phyloP scores from a whole-genome alignment of 2,329 filamentous ascomycete genomes.

The Alternaria arborescens region DNA sequence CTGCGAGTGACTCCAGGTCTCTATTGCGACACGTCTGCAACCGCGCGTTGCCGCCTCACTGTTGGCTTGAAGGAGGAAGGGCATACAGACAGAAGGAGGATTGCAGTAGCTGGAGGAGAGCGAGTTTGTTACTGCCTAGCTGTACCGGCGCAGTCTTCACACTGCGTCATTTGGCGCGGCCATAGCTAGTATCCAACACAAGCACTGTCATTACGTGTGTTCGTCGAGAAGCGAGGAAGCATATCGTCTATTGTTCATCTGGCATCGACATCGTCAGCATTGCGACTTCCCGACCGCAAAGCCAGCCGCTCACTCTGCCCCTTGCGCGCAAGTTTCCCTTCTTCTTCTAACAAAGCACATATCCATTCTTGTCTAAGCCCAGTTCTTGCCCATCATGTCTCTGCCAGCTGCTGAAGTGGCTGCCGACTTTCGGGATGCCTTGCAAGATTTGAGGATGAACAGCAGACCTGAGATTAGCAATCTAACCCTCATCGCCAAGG shows the following conservation, averaged over 20 bases:
- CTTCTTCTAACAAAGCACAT: slow-evolving; percentile 17
- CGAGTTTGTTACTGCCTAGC: slow-evolving; percentile 46
- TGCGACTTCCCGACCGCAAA: slow-evolving; percentile 36
- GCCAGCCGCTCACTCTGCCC: slow-evolving; percentile 32
- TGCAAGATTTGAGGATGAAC: slow-evolving; percentile 91
- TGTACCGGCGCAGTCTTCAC: slow-evolving; percentile 42
- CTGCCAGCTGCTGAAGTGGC: slow-evolving; percentile 83
- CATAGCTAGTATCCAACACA: slow-evolving; percentile 61
- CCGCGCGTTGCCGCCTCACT: slow-evolving; percentile 28
- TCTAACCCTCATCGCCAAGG: slow-evolving; percentile 94
- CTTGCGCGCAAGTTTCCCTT: slow-evolving; percentile 27
- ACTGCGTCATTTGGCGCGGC: slow-evolving; percentile 45
- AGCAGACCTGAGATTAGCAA: slow-evolving; percentile 96
- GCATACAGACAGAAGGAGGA: slow-evolving; percentile 37
- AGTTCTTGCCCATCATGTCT: slow-evolving; percentile 66
- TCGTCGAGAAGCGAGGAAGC: slow-evolving; percentile 52
- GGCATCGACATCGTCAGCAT: slow-evolving; percentile 38
- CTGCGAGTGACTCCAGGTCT: slow-evolving; percentile 5
- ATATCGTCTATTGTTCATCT: slow-evolving; percentile 50
- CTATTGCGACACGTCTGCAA: slow-evolving; percentile 20
- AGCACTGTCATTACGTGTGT: slow-evolving; percentile 53
- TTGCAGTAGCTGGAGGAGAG: slow-evolving; percentile 45
- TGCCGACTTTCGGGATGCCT: slow-evolving; percentile 90
- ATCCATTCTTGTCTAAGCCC: slow-evolving; percentile 33
- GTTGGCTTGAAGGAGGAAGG: slow-evolving; percentile 44